Percentiles rank a stretch among this genome's conserved stretches.
phyloP scores from a whole-genome alignment of 805 yeast genomes.

The Hanseniaspora meyeri region DNA sequence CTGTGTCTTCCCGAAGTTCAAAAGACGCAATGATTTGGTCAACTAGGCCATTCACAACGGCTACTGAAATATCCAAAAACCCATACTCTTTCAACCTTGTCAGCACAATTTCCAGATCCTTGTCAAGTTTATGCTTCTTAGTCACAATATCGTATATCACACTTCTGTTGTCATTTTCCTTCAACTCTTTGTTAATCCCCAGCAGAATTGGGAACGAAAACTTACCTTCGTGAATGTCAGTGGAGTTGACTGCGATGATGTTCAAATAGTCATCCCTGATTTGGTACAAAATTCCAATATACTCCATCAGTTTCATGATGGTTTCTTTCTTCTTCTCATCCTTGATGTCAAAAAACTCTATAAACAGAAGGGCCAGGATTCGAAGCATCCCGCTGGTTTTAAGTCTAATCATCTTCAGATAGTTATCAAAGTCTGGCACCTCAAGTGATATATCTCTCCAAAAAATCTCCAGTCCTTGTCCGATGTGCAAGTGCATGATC shows the following conservation, averaged over 20 bases:
- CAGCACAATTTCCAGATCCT: neutral
- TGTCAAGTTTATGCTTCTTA: constrained; percentile 25
- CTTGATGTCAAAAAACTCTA: constrained; percentile 43
- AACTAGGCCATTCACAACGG: neutral
- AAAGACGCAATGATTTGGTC: neutral
- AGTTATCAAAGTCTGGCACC: constrained; percentile 52
- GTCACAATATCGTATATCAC: constrained; percentile 35
- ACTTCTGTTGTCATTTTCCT: constrained; percentile 27
- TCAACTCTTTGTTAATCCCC: constrained; percentile 32
- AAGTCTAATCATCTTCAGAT: constrained; percentile 68
- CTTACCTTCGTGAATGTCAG: constrained; percentile 83
- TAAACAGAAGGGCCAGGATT: constrained; percentile 34
- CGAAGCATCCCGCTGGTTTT: constrained; percentile 86
- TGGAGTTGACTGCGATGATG: constrained; percentile 43
- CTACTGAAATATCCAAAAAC: neutral
- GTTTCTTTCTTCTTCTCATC: constrained; percentile 5
- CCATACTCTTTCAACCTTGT: neutral
- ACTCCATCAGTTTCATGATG: constrained; percentile 49
- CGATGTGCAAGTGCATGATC: constrained; percentile 68
- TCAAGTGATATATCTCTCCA: constrained; percentile 56
- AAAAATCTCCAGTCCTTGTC: constrained; percentile 79
- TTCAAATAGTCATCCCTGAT: constrained; percentile 76
- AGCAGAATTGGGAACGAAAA: constrained; percentile 78
- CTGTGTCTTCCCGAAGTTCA: neutral
- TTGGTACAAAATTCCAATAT: constrained; percentile 75